Conservation (phyloP, 164 flowering plant genomes). For the Chimonanthus praecox region DNA sequence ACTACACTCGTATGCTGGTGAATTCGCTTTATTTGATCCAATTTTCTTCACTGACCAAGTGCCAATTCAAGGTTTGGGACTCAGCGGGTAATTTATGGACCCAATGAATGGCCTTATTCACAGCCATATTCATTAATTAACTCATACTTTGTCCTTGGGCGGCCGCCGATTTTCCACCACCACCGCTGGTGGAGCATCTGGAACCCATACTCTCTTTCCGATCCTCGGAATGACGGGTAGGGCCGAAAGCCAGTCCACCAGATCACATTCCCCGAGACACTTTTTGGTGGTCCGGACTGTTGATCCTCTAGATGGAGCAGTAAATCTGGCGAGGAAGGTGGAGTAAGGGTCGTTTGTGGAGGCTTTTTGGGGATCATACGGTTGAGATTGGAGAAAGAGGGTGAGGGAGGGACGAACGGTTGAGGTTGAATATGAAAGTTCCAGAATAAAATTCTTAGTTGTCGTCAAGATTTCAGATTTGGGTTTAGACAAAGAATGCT, state of each 20-base stretch:
- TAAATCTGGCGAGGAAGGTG: conserved; percentile 68
- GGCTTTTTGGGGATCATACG: conserved; percentile 15
- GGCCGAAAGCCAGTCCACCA: conserved; percentile 31
- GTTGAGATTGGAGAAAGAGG: conserved; percentile 17
- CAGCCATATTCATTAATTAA: conserved; percentile 75
- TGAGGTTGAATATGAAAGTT: conserved; percentile 56
- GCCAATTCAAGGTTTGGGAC: too few relatives aligned
- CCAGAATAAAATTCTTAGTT: conserved; percentile 40
- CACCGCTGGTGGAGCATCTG: conserved; percentile 62
- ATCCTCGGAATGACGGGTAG: conserved; percentile 28
- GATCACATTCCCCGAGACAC: conserved; percentile 42
- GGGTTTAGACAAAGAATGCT: background rate
- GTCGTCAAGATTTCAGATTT: conserved; percentile 33
- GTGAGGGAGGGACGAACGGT: conserved; percentile 18
- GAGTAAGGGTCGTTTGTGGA: conserved; percentile 45
- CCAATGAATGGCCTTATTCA: too few relatives aligned
- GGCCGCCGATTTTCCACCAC: conserved; percentile 23
- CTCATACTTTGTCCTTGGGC: conserved; percentile 56
- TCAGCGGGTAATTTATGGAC: too few relatives aligned
- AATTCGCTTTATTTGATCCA: too few relatives aligned
- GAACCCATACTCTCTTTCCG: conserved; percentile 39
- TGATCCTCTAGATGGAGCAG: conserved; percentile 24
- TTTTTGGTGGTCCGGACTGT: conserved; percentile 18
- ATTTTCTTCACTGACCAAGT: too few relatives aligned
- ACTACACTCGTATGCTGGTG: too few relatives aligned